phyloP scores from a whole-genome alignment of 192 early-diverging fungal species.

The Kappamyces sp. region DNA sequence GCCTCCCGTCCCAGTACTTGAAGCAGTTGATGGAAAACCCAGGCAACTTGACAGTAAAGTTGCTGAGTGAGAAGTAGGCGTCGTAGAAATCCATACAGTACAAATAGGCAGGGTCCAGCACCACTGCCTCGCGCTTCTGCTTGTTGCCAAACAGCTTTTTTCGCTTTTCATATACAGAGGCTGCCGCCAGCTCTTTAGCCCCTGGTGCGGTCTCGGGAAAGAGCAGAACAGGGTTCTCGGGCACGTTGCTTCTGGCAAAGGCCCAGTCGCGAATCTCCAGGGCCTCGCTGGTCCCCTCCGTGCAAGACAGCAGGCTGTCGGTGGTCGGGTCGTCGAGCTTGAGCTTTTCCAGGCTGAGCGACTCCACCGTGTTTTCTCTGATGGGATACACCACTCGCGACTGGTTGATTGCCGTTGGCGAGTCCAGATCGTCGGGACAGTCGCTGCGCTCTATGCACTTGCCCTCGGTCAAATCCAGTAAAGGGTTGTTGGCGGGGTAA shows the following conservation, averaged over 20 bases:
- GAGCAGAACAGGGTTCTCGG: constrained; percentile 25
- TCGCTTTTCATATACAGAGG: constrained; percentile 34
- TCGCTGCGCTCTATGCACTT: not conserved
- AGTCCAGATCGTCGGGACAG: not conserved
- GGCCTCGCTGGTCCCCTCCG: not conserved
- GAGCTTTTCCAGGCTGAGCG: not conserved
- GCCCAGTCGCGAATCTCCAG: constrained; percentile 25
- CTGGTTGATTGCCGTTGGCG: not conserved
- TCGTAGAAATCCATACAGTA: constrained; percentile 43
- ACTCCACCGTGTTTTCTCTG: not conserved
- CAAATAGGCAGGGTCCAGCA: constrained; percentile 20
- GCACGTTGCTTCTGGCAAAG: constrained; percentile 22
- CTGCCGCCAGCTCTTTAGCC: not conserved
- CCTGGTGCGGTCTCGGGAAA: constrained; percentile 4
- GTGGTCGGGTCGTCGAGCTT: not conserved
- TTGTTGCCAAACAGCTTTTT: constrained; percentile 28
- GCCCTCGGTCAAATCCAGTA: not conserved
- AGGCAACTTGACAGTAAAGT: constrained; percentile 26
- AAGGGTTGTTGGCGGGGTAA: constrained; percentile 15
- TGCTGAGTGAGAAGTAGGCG: constrained; percentile 37
- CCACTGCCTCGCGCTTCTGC: constrained; percentile 13
- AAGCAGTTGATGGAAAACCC: constrained; percentile 33
- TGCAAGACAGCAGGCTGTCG: not conserved
- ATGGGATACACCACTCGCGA: not conserved
- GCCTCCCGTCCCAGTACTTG: constrained; percentile 35